phyloP scores from a whole-genome alignment of 106 monocot species.

The Cymbidium sinense region DNA sequence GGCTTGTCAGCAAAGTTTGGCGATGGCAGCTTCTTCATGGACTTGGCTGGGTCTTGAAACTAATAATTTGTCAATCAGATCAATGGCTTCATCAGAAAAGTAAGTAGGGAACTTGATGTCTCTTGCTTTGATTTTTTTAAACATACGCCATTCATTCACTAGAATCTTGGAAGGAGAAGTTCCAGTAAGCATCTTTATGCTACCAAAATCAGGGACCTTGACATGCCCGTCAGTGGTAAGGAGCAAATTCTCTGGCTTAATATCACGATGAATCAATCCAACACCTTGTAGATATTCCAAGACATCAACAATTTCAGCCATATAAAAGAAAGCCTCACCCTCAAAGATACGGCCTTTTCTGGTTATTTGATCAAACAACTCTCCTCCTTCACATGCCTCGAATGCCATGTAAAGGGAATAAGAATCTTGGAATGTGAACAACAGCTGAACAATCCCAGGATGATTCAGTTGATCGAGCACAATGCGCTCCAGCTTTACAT shows the following conservation, averaged over 20 bases:
- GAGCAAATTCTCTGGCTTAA: constrained; percentile 61
- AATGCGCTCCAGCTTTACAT: too few species aligned
- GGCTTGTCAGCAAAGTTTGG: too few species aligned
- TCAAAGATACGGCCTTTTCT: constrained; percentile 61
- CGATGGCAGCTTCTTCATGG: constrained; percentile 1
- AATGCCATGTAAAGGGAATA: too few species aligned
- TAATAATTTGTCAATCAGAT: constrained; percentile 88
- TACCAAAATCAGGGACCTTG: constrained; percentile 74
- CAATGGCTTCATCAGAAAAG: too few species aligned
- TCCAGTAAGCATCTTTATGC: constrained; percentile 85
- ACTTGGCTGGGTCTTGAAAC: constrained; percentile 27
- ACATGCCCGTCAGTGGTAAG: constrained; percentile 62
- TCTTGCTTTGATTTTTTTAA: constrained; percentile 82
- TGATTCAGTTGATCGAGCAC: too few species aligned
- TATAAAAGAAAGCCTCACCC: constrained; percentile 63
- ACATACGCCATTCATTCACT: constrained; percentile 93
- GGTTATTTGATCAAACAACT: constrained; percentile 68
- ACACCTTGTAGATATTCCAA: constrained; percentile 58
- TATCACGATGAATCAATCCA: constrained; percentile 69
- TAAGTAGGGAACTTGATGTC: constrained; percentile 72
- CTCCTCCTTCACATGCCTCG: too few species aligned
- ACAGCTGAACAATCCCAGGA: too few species aligned
- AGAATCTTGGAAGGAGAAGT: constrained; percentile 81
- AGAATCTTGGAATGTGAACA: too few species aligned
- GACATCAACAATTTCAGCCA: constrained; percentile 57